phyloP scores from a whole-genome alignment of 1,284 basidiomycete species.

The Takashimella tepidaria region DNA sequence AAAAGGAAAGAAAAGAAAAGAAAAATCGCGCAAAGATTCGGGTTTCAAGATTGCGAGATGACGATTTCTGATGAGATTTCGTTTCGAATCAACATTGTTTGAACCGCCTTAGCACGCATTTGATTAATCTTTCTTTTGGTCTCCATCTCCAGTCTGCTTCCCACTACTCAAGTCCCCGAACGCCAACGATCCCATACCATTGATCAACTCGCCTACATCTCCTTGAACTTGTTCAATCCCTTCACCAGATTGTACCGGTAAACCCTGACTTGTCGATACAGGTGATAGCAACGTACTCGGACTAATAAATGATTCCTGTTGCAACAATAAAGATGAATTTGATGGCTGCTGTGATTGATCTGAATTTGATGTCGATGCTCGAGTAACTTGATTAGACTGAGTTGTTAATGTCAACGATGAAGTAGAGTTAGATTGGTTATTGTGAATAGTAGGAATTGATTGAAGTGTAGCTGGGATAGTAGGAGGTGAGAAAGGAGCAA shows the following conservation, averaged over 20 bases:
- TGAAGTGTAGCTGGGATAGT: slow-evolving; percentile 16
- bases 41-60: no score
- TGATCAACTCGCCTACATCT: slow-evolving; percentile 5
- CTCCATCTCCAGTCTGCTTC: background rate
- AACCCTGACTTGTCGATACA: slow-evolving; percentile 4
- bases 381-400: no score
- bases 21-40: no score
- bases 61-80: no score
- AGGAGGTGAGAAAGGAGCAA: slow-evolving; percentile 39
- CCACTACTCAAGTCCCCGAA: slow-evolving; percentile 4
- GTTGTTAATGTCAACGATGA: no score
- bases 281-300: slow-evolving; percentile 41
- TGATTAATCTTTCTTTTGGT: background rate
- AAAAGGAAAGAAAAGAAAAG: no score
- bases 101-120: background rate
- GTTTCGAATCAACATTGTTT: background rate
- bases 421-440: no score
- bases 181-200: slow-evolving; percentile 6
- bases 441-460: slow-evolving; percentile 10
- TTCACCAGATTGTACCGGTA: slow-evolving; percentile 9
- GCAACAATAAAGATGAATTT: no score
- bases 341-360: no score
- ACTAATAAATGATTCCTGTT: slow-evolving; percentile 28
- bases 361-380: no score
- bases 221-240: no score